Conservation (phyloP, 106 monocot species). For the Platanthera zijinensis region DNA sequence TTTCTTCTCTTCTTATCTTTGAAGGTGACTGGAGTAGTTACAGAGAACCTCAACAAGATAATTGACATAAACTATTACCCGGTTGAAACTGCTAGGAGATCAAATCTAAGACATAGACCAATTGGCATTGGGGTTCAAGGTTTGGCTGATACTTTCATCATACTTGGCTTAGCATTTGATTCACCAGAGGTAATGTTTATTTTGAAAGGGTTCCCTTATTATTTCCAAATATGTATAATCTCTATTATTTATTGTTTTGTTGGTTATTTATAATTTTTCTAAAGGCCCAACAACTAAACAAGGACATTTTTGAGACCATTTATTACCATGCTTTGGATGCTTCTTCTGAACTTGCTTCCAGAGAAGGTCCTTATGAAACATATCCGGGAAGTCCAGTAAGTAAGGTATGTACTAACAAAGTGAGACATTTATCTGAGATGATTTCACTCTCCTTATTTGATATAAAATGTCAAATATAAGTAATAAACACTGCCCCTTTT, state of each 20-base stretch:
- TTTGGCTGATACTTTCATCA: conserved; percentile 88
- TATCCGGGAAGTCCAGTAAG: conserved; percentile 83
- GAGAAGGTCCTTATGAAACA: conserved; percentile 86
- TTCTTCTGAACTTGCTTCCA: conserved; percentile 65
- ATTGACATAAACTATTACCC: conserved; percentile 95
- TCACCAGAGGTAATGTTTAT: conserved; percentile 60
- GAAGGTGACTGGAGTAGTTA: conserved; percentile 64
- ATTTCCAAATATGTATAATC: no score
- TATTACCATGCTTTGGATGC: conserved; percentile 82
- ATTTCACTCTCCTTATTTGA: neutral
- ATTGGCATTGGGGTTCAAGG: conserved; percentile 98
- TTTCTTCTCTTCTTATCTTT: conserved; percentile 4
- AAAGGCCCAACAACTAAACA: conserved; percentile 83
- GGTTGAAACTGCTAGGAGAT: conserved; percentile 75
- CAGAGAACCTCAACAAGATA: conserved; percentile 87
- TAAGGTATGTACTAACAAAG: conserved; percentile 45
- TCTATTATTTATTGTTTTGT: neutral
- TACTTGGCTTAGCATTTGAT: conserved; percentile 97
- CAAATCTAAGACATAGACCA: conserved; percentile 80
- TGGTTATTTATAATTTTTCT: neutral
- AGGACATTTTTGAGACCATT: conserved; percentile 94
- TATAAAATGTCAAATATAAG: neutral
- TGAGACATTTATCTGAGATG: neutral
- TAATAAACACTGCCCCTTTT: neutral
- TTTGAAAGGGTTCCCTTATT: no score